Evolutionary conservation across 306 rosid genomes (phyloP), one percentile per base, ranked within the genome.

Genomic region (Dalbergia cultrata): DNA sequence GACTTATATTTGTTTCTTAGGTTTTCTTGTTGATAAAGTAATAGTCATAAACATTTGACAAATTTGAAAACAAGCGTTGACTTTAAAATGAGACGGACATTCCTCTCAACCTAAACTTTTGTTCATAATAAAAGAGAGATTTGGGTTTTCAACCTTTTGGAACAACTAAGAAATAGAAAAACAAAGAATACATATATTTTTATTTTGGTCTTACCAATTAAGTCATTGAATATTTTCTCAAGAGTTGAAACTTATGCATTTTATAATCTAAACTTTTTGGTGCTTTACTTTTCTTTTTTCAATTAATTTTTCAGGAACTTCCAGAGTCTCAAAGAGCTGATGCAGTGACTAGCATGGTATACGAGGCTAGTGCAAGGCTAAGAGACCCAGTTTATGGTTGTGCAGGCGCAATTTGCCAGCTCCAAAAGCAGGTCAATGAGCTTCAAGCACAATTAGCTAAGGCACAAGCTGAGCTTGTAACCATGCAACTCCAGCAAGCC

Each of bases 261-360:
- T 33, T 18, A 44, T 50, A 13, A 75, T 47, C 70, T 83, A 72
- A 77, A 67, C 21, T 5, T 56, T 18, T 60, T 58, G 16, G 52
- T 61, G 22, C n/a, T 44, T 17, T 26, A 11, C 69, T 13, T 2
- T 16, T 4, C 5, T 63, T n/a, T 4, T 12, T 5, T 66, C 63
- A 37, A 37, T 37, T 4, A 37, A 37, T 78, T 71, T 8, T 8
- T 22, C 87, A 94, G 98, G 98, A 94, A 34, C 88, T 94, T 70
- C 98, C 98, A 16, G 97, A 94, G 64, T 67, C 87, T 33, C 97
- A 91, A 58, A 90, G 98, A 74, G 93, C 95, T 0, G 97, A 94
- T 82, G 98, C 98, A 53, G 98, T 94, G 75, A 90, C 90, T 64
- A 94, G 98, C 86, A 90, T 94, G 97, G 97, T 94, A 39, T 94